These are phyloP conservation scores for Lantana camara DNA, from an alignment of 257 asterid genomes.

Conservation along the genomic window DNA sequence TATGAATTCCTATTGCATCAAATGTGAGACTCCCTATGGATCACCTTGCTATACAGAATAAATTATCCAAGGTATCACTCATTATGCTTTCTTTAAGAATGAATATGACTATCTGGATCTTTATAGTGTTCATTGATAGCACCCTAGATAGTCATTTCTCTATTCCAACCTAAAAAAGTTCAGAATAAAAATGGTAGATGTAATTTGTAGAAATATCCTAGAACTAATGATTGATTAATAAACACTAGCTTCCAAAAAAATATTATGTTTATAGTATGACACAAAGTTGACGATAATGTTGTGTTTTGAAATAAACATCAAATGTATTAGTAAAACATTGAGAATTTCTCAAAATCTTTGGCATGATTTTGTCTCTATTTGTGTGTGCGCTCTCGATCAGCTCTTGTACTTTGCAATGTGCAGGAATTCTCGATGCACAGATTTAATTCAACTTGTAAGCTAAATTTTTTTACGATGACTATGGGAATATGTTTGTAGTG, in stretches of 20 bases:
- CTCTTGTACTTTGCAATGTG: constrained; percentile 31
- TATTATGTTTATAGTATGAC: not conserved
- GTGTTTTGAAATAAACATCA: constrained; percentile 26
- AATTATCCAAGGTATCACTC: constrained; percentile 73
- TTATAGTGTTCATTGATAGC: too few species aligned
- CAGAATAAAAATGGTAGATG: not conserved
- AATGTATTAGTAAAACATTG: constrained; percentile 50
- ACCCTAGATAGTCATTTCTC: too few species aligned
- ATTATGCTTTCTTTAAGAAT: constrained; percentile 5
- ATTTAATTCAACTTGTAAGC: constrained; percentile 57
- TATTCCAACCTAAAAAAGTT: not conserved
- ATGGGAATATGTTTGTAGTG: constrained; percentile 45
- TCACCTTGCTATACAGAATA: constrained; percentile 73
- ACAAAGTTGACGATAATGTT: constrained; percentile 6
- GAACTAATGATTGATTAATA: not conserved
- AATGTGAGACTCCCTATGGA: constrained; percentile 95
- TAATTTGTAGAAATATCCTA: not conserved
- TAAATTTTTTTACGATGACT: constrained; percentile 60
- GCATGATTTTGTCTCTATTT: too few species aligned
- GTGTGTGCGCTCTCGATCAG: constrained; percentile 13
- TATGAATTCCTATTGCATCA: constrained; percentile 83
- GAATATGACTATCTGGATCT: not conserved
- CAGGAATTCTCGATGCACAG: constrained; percentile 73
- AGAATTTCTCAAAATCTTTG: constrained; percentile 69
- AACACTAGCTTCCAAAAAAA: not conserved